Evolutionary conservation across 2,329 filamentous ascomycete species (phyloP).

Genomic region (Diaporthe velutina): DNA sequence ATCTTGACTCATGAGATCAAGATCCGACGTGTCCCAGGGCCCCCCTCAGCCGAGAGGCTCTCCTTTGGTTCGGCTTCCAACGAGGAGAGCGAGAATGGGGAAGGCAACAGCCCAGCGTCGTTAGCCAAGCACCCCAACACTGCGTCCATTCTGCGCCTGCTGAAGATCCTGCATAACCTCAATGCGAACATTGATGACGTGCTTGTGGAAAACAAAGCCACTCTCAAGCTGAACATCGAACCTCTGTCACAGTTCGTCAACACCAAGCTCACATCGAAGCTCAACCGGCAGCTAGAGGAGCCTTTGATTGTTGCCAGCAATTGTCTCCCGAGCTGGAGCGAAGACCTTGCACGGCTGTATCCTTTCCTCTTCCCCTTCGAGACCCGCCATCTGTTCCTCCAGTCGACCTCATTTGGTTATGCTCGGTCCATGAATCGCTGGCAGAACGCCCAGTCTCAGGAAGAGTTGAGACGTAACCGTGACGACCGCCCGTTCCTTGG

Average conservation of each 20-base stretch:
- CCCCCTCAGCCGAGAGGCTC: slow-evolving; percentile 79
- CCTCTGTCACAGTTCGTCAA: slow-evolving; percentile 96
- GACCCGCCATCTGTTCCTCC: slow-evolving; percentile 94
- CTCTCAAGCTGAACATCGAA: slow-evolving; percentile 80
- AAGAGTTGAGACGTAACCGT: slow-evolving; percentile 84
- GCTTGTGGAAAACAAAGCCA: slow-evolving; percentile 80
- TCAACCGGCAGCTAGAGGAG: slow-evolving; percentile 96
- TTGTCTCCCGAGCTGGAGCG: slow-evolving; percentile 94
- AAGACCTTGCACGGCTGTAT: slow-evolving; percentile 92
- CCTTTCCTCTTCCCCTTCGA: slow-evolving; percentile 99
- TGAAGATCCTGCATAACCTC: slow-evolving; percentile 91
- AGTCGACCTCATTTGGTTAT: slow-evolving; percentile 98
- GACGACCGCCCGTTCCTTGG: slow-evolving; percentile 94
- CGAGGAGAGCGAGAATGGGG: slow-evolving; percentile 63
- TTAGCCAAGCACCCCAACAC: slow-evolving; percentile 87
- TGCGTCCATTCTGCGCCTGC: slow-evolving; percentile 85
- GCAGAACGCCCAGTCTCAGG: slow-evolving; percentile 89
- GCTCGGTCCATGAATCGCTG: slow-evolving; percentile 96
- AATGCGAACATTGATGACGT: slow-evolving; percentile 96
- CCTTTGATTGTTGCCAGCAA: slow-evolving; percentile 97
- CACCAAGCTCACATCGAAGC: slow-evolving; percentile 96
- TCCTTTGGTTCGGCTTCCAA: slow-evolving; percentile 69
- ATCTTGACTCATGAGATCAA: slow-evolving; percentile 91
- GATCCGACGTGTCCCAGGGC: slow-evolving; percentile 87
- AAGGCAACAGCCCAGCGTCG: slow-evolving; percentile 79